A percentile compares a stretch with the other conserved stretches of the same genome.
Evolutionary conservation across 257 asterid species (phyloP).

Genomic region (Rhazya stricta): DNA sequence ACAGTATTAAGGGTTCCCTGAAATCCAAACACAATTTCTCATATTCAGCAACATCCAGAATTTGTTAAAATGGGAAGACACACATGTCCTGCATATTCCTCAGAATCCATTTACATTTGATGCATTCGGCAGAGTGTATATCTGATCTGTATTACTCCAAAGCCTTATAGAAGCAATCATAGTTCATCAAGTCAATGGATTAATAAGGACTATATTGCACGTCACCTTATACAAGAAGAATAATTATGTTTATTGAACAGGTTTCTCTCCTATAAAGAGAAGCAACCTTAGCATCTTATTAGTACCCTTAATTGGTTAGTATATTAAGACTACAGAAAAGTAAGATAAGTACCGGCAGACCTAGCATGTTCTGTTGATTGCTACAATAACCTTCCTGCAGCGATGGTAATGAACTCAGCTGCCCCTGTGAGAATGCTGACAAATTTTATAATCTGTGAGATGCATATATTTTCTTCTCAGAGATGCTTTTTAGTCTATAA

Average conservation of each 20-base stretch:
- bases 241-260: neutral
- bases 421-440: neutral
- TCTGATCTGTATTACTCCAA: neutral
- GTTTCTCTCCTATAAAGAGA: neutral
- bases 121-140: neutral
- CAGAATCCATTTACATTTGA: neutral
- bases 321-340: neutral
- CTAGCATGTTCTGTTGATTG: slow-evolving; percentile 3
- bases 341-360: neutral
- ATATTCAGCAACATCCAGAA: neutral
- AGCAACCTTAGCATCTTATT: neutral
- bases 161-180: neutral
- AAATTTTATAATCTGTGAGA: neutral
- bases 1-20: neutral
- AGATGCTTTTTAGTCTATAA: neutral
- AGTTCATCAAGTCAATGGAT: neutral
- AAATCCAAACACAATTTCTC: neutral
- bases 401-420: neutral
- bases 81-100: neutral
- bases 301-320: neutral
- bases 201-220: neutral
- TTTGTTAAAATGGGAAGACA: neutral
- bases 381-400: neutral
- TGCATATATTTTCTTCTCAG: neutral
- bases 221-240: neutral